A percentile compares a stretch with the other conserved stretches of the same genome.
Conservation (phyloP, 257 asterid genomes). For the Hygrophila difformis region DNA sequence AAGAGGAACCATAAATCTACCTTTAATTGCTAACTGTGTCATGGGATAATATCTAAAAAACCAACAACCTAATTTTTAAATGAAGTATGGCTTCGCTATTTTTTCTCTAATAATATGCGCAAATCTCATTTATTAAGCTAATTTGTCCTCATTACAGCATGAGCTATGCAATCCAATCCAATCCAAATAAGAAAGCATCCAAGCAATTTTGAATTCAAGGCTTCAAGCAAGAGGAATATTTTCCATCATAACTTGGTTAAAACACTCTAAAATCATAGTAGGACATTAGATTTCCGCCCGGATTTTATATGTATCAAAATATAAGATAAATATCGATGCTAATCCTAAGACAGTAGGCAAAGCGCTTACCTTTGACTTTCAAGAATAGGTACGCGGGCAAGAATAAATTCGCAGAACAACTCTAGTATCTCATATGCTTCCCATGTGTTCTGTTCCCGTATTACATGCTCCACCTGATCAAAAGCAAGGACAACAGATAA, state of each 20-base stretch:
- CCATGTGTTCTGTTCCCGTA: slow-evolving; percentile 82
- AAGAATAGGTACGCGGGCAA: slow-evolving; percentile 79
- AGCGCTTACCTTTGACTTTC: slow-evolving; percentile 60
- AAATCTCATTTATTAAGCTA: background rate
- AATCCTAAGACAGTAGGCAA: slow-evolving; percentile 5
- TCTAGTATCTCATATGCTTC: slow-evolving; percentile 79
- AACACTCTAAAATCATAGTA: background rate
- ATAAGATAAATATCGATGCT: slow-evolving; percentile 1
- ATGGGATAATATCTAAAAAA: no score
- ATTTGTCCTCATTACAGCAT: background rate
- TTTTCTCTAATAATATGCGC: no score
- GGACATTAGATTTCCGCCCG: background rate
- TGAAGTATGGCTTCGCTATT: no score
- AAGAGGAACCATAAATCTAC: no score
- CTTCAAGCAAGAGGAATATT: background rate
- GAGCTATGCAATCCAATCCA: background rate
- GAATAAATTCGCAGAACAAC: slow-evolving; percentile 76
- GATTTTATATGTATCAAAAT: background rate
- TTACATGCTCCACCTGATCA: slow-evolving; percentile 86
- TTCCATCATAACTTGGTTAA: background rate
- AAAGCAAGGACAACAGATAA: slow-evolving; percentile 9
- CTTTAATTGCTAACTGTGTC: no score
- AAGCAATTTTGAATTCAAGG: background rate
- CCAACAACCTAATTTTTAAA: no score
- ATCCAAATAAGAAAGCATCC: background rate